Base-by-base conservation (phyloP, 202 grass and related monocot genomes). In the Saccharum hybrid region DNA sequence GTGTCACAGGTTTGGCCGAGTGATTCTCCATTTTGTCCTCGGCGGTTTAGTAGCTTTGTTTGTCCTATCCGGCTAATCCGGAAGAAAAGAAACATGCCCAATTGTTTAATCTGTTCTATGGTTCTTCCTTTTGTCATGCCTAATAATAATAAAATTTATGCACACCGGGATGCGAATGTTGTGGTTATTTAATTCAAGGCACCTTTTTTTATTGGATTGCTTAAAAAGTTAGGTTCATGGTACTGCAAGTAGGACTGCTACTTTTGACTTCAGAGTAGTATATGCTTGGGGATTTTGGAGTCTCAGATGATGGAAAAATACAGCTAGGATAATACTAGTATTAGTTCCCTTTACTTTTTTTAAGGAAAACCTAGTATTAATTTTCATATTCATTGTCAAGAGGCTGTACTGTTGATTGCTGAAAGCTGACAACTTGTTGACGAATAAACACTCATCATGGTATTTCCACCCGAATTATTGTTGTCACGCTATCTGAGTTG, bases 161-260 rank as follows among this genome's bases (percentile, higher is more conserved):
- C 28, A 26, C n/a, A 52, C 28, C 12, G 28, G 28, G 28, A 28
- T 54, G 63, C 33, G 74, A 54, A 71, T 51, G 11, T 83, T 66
- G 22, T 34, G 26, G 10, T 66, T 65, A 65, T 34, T 52, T 13
- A 82, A 65, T 34, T 52, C 18, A 82, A 77, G 33, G 14, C 22
- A 51, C 33, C 76, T 52, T 10, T 74, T 43, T 74, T 48, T 54
- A 74, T 82, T 82, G 66, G 72, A 67, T 82, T 82, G 77, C 66
- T 89, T 89, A 46, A 82, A 85, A 89, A 59, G 82, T 66, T 77
- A 37, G 72, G 72, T 40, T 71, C 43, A 85, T 65, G 66, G 45
- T 77, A 75, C 52, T 60, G 66, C 49, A 82, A 85, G 71, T 65
- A 76, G 71, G 18, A 64, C 38, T 81, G 36, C 62, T 38, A 45